Conservation (phyloP, 345 rosid genomes). For the Salix purpurea region DNA sequence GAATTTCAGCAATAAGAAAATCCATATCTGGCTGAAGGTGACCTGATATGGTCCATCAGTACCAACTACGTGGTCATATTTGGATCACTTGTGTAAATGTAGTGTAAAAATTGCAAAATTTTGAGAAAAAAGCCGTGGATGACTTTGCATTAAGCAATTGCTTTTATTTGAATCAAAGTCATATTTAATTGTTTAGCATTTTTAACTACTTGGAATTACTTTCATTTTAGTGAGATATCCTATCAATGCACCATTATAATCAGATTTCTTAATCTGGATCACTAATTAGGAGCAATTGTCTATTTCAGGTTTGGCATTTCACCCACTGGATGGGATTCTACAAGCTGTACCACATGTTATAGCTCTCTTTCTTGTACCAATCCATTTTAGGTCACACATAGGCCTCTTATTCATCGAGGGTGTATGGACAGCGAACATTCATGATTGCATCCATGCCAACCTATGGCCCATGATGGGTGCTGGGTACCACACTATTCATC, state of each 20-base stretch:
- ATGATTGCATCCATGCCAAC: slow-evolving; percentile 81
- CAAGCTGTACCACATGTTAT: slow-evolving; percentile 86
- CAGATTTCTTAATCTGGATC: neutral
- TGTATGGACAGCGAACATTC: slow-evolving; percentile 89
- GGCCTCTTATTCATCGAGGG: slow-evolving; percentile 74
- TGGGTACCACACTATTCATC: slow-evolving; percentile 96
- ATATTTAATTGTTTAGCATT: neutral
- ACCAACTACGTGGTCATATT: neutral
- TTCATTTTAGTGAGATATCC: neutral
- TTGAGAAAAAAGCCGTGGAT: neutral
- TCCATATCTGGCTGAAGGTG: neutral
- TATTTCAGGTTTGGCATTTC: slow-evolving; percentile 77
- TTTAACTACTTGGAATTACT: neutral
- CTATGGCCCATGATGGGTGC: slow-evolving; percentile 97
- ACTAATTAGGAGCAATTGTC: neutral
- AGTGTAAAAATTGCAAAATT: neutral
- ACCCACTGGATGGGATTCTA: slow-evolving; percentile 86
- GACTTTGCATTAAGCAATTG: neutral
- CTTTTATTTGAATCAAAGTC: neutral
- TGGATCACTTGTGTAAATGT: neutral
- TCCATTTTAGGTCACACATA: slow-evolving; percentile 71
- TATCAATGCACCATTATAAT: neutral
- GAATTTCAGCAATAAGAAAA: neutral
- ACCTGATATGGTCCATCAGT: neutral
- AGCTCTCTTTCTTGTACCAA: slow-evolving; percentile 68